Evolutionary conservation across 2,329 filamentous ascomycete genomes (phyloP), one percentile per base, ranked within the genome.

Genomic region (Celoporthe dispersa): DNA sequence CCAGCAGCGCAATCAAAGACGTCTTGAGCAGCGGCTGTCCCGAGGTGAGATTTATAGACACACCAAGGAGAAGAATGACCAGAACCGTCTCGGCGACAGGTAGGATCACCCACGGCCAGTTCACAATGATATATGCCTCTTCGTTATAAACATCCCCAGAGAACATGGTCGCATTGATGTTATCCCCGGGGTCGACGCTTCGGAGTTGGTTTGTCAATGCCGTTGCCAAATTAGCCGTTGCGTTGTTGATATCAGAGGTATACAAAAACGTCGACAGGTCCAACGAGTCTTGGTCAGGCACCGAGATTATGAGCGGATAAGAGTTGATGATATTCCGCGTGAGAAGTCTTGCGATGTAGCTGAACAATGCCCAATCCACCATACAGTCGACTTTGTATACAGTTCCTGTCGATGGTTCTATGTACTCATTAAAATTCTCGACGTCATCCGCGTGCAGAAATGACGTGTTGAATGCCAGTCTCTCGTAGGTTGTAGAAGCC

Each of bases 31-130:
- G 31, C 12, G 35, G 62, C 11, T 59, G 37, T 14, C n/a, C 48
- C 2, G 19, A 6, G 11, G 67, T 44, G 35, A 65, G 62, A 7
- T 59, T 3, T 6, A 68, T 68, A 3, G 35, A 35, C 7, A n/a
- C 22, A 31, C 76, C 72, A 74, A 80, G 71, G 25, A 78, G 71
- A 1, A 74, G 33, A 2, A 72, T 71, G 1, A 75, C 73, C 2
- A 75, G 19, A 11, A 75, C 14, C 5, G 73, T 72, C 62, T 75
- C 71, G 4, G 60, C 41, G 1, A 76, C 39, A 6, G 78, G 76
- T 9, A 79, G 64, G 33, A 75, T 73, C 7, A 79, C 69, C 78
- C 77, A 80, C 1, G 73, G 72, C 78, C 78, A 80, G 16, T 74
- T 73, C 11, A 79, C 77, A n/a, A 73, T 66, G 48, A 77, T 75